phyloP scores from a whole-genome alignment of 2,329 filamentous ascomycete genomes.

The Cladophialophora bantiana region DNA sequence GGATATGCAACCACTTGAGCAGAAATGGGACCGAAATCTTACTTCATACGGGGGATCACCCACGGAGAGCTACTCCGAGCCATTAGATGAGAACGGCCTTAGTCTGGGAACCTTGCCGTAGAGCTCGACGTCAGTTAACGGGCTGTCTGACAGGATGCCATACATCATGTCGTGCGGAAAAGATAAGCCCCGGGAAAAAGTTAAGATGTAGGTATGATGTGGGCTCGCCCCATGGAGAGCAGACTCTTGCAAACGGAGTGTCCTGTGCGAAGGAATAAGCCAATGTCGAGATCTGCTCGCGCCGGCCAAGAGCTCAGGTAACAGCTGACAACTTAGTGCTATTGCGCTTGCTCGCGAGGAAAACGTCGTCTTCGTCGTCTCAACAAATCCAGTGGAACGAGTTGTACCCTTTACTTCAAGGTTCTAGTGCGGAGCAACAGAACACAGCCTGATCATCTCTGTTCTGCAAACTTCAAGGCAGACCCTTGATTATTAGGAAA shows the following conservation, averaged over 20 bases:
- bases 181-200: not conserved
- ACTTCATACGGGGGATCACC: slow-evolving; percentile 5
- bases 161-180: not conserved
- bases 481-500: too few species aligned
- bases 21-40: slow-evolving; percentile 10
- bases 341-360: not conserved
- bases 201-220: not conserved
- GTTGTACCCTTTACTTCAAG: too few species aligned
- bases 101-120: not conserved
- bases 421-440: not conserved
- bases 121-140: not conserved
- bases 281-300: not conserved
- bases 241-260: not conserved
- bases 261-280: not conserved
- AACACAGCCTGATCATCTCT: not conserved
- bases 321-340: not conserved
- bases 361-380: not conserved
- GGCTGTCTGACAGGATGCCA: not conserved
- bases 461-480: not conserved
- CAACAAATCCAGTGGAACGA: not conserved
- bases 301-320: not conserved
- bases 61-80: slow-evolving; percentile 23
- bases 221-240: not conserved
- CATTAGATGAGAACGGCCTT: not conserved
- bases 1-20: slow-evolving; percentile 16